These are phyloP conservation scores for Colletotrichum kahawae DNA, from an alignment of 2,329 filamentous ascomycete species.

Conservation along the genomic window DNA sequence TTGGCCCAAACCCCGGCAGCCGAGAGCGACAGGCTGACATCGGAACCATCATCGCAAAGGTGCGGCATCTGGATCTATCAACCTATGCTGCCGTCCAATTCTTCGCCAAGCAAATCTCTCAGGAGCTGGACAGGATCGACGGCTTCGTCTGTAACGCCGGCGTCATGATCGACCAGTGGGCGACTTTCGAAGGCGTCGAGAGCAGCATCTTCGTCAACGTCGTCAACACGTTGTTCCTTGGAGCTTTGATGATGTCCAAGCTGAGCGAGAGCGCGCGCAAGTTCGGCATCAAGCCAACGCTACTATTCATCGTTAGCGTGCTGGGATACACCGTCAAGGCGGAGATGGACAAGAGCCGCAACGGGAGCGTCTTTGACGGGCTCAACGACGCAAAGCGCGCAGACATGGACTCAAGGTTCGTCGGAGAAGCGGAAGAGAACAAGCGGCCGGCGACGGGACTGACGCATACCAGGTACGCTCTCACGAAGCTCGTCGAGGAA, in stretches of 20 bases:
- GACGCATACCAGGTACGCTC: slow-evolving; percentile 25
- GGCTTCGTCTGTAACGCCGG: slow-evolving; percentile 39
- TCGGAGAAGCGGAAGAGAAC: background rate
- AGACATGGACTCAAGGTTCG: slow-evolving; percentile 4
- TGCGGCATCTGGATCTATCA: slow-evolving; percentile 38
- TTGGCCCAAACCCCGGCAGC: background rate
- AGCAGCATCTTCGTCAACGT: slow-evolving; percentile 44
- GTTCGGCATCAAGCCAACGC: slow-evolving; percentile 30
- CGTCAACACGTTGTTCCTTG: slow-evolving; percentile 27
- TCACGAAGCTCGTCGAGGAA: slow-evolving; percentile 32
- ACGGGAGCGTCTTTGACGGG: slow-evolving; percentile 28
- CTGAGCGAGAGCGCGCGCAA: slow-evolving; percentile 26
- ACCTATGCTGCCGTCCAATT: slow-evolving; percentile 40
- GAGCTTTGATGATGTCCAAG: slow-evolving; percentile 27
- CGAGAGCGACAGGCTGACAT: background rate
- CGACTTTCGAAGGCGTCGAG: slow-evolving; percentile 50
- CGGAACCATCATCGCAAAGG: background rate
- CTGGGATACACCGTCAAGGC: slow-evolving; percentile 13
- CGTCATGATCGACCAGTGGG: slow-evolving; percentile 37
- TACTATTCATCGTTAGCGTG: slow-evolving; percentile 25
- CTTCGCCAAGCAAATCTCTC: slow-evolving; percentile 35
- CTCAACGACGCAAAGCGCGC: slow-evolving; percentile 31
- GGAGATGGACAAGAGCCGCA: slow-evolving; percentile 24
- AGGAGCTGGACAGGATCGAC: slow-evolving; percentile 39
- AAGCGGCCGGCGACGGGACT: background rate